phyloP scores from a whole-genome alignment of 1,284 basidiomycete genomes.

The Melampsora occidentalis region DNA sequence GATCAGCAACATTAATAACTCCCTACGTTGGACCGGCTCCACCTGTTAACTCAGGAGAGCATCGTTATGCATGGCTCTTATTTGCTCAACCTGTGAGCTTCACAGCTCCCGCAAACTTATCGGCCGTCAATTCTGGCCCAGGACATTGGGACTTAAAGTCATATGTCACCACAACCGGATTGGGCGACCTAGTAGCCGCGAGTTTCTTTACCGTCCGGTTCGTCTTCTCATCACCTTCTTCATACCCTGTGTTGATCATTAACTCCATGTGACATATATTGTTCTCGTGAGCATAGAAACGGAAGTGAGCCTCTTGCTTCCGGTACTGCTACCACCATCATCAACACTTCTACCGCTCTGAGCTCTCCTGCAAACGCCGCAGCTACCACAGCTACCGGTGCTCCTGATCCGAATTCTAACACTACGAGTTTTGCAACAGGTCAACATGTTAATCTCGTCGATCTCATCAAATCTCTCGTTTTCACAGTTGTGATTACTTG shows the following conservation, averaged over 20 bases:
- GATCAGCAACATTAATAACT: slow-evolving; percentile 19
- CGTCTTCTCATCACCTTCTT: too few species aligned
- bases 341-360: too few species aligned
- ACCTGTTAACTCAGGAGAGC: slow-evolving; percentile 15
- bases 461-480: too few species aligned
- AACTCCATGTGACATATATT: neutral
- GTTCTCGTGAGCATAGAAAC: too few species aligned
- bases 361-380: too few species aligned
- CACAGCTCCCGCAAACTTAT: slow-evolving; percentile 16
- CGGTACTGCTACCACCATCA: too few species aligned
- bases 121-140: neutral
- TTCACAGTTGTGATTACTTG: too few species aligned
- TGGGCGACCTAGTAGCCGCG: slow-evolving; percentile 27
- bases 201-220: slow-evolving; percentile 31
- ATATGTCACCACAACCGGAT: slow-evolving; percentile 12
- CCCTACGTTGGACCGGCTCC: slow-evolving; percentile 27
- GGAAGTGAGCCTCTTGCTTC: too few species aligned
- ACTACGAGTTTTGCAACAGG: too few species aligned
- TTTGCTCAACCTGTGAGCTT: slow-evolving; percentile 5
- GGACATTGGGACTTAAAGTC: slow-evolving; percentile 33
- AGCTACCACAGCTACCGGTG: too few species aligned
- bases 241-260: neutral
- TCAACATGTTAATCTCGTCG: too few species aligned
- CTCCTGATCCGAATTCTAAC: too few species aligned
- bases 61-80: slow-evolving; percentile 35